Conservation (phyloP, 164 flowering plant species). For the Berberis thunbergii region DNA sequence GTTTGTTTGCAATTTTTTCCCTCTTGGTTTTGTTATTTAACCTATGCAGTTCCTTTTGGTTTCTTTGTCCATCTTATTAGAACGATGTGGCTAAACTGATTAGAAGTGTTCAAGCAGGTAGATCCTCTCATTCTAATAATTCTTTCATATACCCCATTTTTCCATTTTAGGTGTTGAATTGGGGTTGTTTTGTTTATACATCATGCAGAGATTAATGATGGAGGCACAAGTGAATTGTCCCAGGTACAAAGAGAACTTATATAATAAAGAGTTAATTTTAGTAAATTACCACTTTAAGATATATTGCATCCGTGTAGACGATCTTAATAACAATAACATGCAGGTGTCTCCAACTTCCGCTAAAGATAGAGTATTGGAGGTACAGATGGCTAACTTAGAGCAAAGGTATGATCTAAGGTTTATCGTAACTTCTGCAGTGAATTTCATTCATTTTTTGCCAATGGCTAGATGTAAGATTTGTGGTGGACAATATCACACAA, state of each 20-base stretch:
- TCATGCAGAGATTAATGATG: constrained; percentile 19
- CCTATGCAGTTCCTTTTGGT: background rate
- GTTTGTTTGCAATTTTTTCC: background rate
- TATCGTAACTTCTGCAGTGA: no score
- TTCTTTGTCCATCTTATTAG: constrained; percentile 22
- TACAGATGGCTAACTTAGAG: no score
- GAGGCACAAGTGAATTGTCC: constrained; percentile 13
- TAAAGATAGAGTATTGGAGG: no score
- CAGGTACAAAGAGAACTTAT: constrained; percentile 21
- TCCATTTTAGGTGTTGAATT: background rate
- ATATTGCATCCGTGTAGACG: background rate
- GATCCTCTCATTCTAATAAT: background rate
- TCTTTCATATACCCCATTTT: no score
- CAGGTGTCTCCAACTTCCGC: constrained; percentile 19
- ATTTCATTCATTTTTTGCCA: no score
- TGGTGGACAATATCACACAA: no score
- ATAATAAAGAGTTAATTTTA: background rate
- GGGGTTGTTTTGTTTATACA: constrained; percentile 14
- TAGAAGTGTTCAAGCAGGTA: constrained; percentile 49
- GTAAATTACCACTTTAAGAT: background rate
- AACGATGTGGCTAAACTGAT: constrained; percentile 43
- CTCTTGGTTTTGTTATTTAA: background rate
- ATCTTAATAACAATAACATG: constrained; percentile 8
- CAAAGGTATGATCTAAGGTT: no score
- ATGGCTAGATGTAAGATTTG: no score